These are phyloP conservation scores for Aspergillus fumigatiaffinis DNA, from an alignment of 2,329 filamentous ascomycete species.

Conservation along the genomic window DNA sequence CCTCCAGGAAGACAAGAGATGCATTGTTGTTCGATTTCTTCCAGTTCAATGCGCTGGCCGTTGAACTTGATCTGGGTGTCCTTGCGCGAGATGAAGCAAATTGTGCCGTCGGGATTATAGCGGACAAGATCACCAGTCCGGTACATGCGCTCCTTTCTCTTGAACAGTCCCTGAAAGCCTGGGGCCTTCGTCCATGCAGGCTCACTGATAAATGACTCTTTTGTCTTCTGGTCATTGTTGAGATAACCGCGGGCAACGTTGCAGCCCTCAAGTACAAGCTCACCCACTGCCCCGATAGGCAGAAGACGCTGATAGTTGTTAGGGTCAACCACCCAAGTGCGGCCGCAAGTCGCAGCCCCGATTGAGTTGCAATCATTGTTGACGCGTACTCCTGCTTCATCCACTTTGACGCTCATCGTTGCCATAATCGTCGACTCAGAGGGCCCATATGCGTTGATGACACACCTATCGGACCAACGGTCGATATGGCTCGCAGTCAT, in stretches of 20 bases:
- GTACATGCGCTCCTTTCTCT: slow-evolving; percentile 30
- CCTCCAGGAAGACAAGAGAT: slow-evolving; percentile 31
- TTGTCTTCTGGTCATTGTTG: slow-evolving; percentile 32
- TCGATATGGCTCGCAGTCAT: slow-evolving; percentile 40
- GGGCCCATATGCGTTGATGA: slow-evolving; percentile 45
- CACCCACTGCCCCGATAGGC: slow-evolving; percentile 45
- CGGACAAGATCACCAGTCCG: slow-evolving; percentile 37
- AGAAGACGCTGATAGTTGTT: slow-evolving; percentile 35
- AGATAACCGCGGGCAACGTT: slow-evolving; percentile 46
- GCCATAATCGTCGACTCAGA: slow-evolving; percentile 39
- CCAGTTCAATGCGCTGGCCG: slow-evolving; percentile 44
- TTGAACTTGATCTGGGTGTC: slow-evolving; percentile 40
- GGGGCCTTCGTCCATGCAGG: slow-evolving; percentile 28
- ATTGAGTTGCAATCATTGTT: slow-evolving; percentile 30
- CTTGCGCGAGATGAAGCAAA: slow-evolving; percentile 32
- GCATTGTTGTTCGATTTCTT: slow-evolving; percentile 44
- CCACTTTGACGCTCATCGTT: slow-evolving; percentile 29
- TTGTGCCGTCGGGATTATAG: slow-evolving; percentile 32
- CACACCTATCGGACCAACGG: slow-evolving; percentile 41
- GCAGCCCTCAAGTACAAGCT: slow-evolving; percentile 46
- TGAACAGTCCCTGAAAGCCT: slow-evolving; percentile 19
- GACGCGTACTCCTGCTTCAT: slow-evolving; percentile 25
- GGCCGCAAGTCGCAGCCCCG: slow-evolving; percentile 31
- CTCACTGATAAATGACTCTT: slow-evolving; percentile 30
- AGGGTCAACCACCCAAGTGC: slow-evolving; percentile 40